Conservation (phyloP, 164 flowering plant genomes). For the Aristolochia californica region DNA sequence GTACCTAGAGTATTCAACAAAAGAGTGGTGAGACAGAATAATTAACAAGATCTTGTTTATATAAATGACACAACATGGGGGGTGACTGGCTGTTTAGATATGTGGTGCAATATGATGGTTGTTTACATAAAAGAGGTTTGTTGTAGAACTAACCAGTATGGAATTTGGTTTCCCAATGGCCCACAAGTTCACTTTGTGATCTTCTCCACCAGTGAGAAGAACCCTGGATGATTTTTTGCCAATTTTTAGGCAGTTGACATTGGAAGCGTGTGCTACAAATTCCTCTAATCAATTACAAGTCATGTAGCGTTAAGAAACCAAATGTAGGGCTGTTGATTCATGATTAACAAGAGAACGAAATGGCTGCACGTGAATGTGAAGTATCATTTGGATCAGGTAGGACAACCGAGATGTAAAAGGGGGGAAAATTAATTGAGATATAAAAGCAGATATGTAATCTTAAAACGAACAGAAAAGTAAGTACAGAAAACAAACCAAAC, state of each 20-base stretch:
- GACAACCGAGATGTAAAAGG: too few species aligned
- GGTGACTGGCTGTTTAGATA: too few species aligned
- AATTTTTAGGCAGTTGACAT: conserved; percentile 90
- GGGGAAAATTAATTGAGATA: too few species aligned
- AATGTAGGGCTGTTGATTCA: background rate
- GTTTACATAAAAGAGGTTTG: background rate
- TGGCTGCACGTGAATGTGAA: too few species aligned
- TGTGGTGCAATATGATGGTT: too few species aligned
- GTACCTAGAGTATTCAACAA: too few species aligned
- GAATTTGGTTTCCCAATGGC: conserved; percentile 96
- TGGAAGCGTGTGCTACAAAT: conserved; percentile 85
- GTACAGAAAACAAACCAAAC: background rate
- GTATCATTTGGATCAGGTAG: too few species aligned
- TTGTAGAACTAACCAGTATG: conserved; percentile 40
- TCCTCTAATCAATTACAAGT: conserved; percentile 47
- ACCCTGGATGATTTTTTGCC: conserved; percentile 92
- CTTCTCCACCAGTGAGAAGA: conserved; percentile 96
- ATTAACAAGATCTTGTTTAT: too few species aligned
- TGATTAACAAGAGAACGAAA: too few species aligned
- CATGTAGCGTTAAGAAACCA: conserved; percentile 20
- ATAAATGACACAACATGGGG: too few species aligned
- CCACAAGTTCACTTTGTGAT: conserved; percentile 96
- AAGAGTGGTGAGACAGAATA: too few species aligned
- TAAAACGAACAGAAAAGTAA: background rate
- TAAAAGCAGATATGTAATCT: too few species aligned